phyloP scores from a whole-genome alignment of 108 stramenopile species.

The Nitzschia inconspicua region DNA sequence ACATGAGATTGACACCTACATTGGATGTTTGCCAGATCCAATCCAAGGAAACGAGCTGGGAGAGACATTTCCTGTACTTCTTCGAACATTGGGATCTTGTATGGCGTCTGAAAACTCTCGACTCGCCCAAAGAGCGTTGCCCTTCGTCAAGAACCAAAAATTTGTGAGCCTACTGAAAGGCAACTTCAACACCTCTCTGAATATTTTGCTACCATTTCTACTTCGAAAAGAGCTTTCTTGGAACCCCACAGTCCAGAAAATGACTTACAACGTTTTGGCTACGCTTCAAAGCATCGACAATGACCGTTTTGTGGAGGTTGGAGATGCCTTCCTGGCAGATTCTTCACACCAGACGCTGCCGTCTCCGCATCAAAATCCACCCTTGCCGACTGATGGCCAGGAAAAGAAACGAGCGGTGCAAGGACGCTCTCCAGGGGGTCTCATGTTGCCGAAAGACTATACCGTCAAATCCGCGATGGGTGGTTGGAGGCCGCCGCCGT shows the following conservation, averaged over 20 bases:
- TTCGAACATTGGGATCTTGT: constrained; percentile 42
- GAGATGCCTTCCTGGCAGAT: not conserved
- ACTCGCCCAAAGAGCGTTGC: constrained; percentile 65
- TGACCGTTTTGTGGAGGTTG: constrained; percentile 12
- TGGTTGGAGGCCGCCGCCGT: constrained; percentile 51
- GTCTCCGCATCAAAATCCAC: not conserved
- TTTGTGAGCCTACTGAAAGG: constrained; percentile 40
- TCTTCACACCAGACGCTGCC: not conserved
- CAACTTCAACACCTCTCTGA: constrained; percentile 31
- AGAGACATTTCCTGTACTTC: constrained; percentile 7
- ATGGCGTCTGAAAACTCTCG: constrained; percentile 82
- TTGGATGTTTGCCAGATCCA: constrained; percentile 38
- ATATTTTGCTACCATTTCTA: constrained; percentile 52
- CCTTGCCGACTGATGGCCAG: not conserved
- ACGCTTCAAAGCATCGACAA: constrained; percentile 26
- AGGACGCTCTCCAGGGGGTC: not conserved
- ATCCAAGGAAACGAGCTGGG: constrained; percentile 17
- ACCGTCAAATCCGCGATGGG: constrained; percentile 68
- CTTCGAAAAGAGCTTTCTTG: constrained; percentile 57
- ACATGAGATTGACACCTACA: constrained; percentile 78
- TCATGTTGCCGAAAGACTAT: constrained; percentile 28
- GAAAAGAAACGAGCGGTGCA: not conserved
- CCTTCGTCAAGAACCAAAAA: constrained; percentile 57
- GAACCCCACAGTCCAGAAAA: constrained; percentile 87
- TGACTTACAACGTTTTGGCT: constrained; percentile 65